Evolutionary conservation across 148 eudicot species (phyloP), one percentile per base, ranked within the genome.

Genomic region (Fagopyrum esculentum): DNA sequence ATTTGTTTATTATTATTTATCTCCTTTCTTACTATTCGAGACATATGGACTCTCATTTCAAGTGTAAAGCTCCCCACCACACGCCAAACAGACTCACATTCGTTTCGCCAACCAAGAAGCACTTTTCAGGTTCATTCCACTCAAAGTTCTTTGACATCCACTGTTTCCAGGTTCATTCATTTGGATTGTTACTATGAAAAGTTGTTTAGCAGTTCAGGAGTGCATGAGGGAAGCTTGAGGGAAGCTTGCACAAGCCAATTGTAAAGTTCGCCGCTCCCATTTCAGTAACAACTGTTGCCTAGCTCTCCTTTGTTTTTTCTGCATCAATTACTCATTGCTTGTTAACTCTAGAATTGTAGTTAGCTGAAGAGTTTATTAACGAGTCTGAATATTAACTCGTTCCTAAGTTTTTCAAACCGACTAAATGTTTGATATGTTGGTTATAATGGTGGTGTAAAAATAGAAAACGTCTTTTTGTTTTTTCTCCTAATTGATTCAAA

Each of bases 191-290:
- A n/a, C n/a, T n/a, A n/a, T n/a, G n/a, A n/a, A n/a, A n/a, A n/a
- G n/a, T n/a, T n/a, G n/a, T n/a, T n/a, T 77, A 95, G 98, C 87
- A 92, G 85, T 79, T 95, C 98, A 16, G 91, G 96, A 69, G 98
- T 90, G 55, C 98, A 95, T n/a, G n/a, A n/a, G n/a, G n/a, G n/a
- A n/a, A n/a, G n/a, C n/a, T n/a, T 81, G 89, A 85, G 81, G 98
- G 98, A 55, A 93, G 97, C 75, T 70, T 95, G 45, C 68, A 80
- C 77, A 85, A 66, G 49, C 81, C 89, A 76, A 90, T 95, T 81
- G 98, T 92, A 78, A 92, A 89, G 85, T 97, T 95, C 76, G 97
- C 98, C 9, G 92, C 98, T 51, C 91, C 97, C 74, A 95, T 95
- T 71, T 95, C 98, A 7, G 98, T 94, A 83, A 92, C 89, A 64